Base-by-base conservation (phyloP, 345 rosid species). In the Eucalyptus tenuipes region DNA sequence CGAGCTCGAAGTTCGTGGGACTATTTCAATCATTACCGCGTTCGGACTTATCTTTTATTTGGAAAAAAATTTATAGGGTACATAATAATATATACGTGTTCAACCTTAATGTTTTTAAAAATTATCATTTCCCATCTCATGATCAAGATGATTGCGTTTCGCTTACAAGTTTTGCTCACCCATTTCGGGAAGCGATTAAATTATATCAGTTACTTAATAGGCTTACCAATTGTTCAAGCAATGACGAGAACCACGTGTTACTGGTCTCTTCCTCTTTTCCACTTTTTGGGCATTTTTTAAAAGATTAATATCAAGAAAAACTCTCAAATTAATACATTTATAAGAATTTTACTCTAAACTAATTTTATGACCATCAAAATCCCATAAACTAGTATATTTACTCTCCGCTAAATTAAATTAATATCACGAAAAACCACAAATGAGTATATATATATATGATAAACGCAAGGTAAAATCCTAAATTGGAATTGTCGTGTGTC, bases 401-500 rank as follows among this genome's bases (percentile, higher is more conserved):
- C 29, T 55, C 6, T 9, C 0, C 5, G 0, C 0, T 0, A 55
- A 1, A 55, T 55, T 24, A 24, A 24, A 24, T 55, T 55, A 55
- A 55, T 55, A 55, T 24, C 0, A 55, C 0, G 0, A 0, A 55
- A 55, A 55, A 55, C 0, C 27, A 55, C 1, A 4, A 1, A 55
- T 53, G n/a, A n/a, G n/a, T n/a, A n/a, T n/a, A n/a, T n/a, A n/a
- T n/a, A n/a, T n/a, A n/a, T n/a, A 2, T 8, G 3, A 55, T 24
- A 55, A 22, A 22, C 6, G 1, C 0, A 8, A 55, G 6, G 0
- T 55, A 24, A 55, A 55, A 55, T 0, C 1, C 0, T 52, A 52
- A 52, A 52, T 52, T 18, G 5, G 0, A 55, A 55, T 0, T 10
- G 0, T 55, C 6, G 0, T 2, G 0, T 4, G 13, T 55, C 0